phyloP scores from a whole-genome alignment of 2,329 filamentous ascomycete species.

The Aspergillus novofumigatus region DNA sequence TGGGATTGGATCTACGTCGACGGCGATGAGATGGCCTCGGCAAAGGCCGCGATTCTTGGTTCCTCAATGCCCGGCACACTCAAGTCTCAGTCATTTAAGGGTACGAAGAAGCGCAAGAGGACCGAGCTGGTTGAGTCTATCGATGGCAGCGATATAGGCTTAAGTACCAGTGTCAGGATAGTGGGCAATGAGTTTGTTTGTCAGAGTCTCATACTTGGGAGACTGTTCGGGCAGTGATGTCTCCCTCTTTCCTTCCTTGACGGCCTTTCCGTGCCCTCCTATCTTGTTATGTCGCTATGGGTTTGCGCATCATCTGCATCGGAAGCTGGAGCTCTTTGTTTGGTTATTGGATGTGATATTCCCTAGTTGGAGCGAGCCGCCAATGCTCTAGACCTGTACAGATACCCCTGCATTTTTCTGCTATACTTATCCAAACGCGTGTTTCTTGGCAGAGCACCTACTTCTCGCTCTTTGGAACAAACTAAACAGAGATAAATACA shows the following conservation, averaged over 20 bases:
- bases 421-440: background rate
- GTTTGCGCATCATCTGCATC: background rate
- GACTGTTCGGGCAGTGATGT: slow-evolving; percentile 60
- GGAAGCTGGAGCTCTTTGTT: background rate
- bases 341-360: background rate
- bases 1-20: slow-evolving; percentile 82
- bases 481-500: background rate
- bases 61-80: slow-evolving; percentile 14
- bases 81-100: slow-evolving; percentile 24
- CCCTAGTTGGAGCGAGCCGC: background rate
- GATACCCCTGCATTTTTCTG: background rate
- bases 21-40: slow-evolving; percentile 54
- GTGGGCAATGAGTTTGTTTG: slow-evolving; percentile 83
- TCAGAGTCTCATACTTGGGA: slow-evolving; percentile 85
- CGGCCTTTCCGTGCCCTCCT: background rate
- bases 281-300: background rate
- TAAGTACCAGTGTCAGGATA: slow-evolving; percentile 55
- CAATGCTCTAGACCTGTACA: background rate
- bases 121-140: slow-evolving; percentile 20
- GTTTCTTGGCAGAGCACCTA: background rate
- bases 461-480: background rate
- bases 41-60: slow-evolving; percentile 42
- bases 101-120: slow-evolving; percentile 45
- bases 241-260: slow-evolving; percentile 1
- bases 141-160: slow-evolving; percentile 28